Evolutionary conservation across 805 yeast species (phyloP).

Genomic region (Wickerhamomyces chaumierensis): DNA sequence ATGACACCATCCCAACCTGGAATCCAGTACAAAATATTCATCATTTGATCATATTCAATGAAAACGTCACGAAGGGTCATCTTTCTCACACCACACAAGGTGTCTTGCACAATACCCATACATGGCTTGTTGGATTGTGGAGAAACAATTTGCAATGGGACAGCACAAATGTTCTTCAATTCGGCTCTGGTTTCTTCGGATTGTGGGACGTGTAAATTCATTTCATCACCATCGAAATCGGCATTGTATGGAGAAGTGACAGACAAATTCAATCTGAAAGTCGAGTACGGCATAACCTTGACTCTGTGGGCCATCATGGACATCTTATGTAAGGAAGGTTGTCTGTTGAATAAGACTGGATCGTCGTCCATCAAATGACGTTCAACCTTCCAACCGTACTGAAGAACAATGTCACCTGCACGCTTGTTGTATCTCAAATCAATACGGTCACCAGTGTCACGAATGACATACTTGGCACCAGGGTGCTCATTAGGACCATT

Average conservation of each 20-base stretch:
- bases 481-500: constrained; percentile 99
- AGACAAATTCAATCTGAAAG: constrained; percentile 90
- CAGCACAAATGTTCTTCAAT: constrained; percentile 88
- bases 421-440: constrained; percentile 94
- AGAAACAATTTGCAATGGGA: constrained; percentile 93
- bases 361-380: constrained; percentile 97
- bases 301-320: constrained; percentile 99
- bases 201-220: constrained; percentile 99
- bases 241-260: constrained; percentile 99
- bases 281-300: constrained; percentile 96
- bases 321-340: constrained; percentile 98
- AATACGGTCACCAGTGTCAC: constrained; percentile 98
- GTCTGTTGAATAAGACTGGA: constrained; percentile 97
- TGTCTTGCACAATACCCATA: constrained; percentile 99
- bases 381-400: constrained; percentile 98
- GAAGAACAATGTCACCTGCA: constrained; percentile 95
- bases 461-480: constrained; percentile 96
- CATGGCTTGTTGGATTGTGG: constrained; percentile 99
- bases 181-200: constrained; percentile 97
- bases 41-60: constrained; percentile 84
- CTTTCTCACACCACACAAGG: constrained; percentile 93
- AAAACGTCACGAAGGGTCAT: constrained; percentile 87
- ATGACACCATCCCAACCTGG: constrained; percentile 98
- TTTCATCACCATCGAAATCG: constrained; percentile 99
- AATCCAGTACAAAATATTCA: constrained; percentile 96